phyloP scores from a whole-genome alignment of 768 basidiomycete genomes.

The Hortiboletus campestris region DNA sequence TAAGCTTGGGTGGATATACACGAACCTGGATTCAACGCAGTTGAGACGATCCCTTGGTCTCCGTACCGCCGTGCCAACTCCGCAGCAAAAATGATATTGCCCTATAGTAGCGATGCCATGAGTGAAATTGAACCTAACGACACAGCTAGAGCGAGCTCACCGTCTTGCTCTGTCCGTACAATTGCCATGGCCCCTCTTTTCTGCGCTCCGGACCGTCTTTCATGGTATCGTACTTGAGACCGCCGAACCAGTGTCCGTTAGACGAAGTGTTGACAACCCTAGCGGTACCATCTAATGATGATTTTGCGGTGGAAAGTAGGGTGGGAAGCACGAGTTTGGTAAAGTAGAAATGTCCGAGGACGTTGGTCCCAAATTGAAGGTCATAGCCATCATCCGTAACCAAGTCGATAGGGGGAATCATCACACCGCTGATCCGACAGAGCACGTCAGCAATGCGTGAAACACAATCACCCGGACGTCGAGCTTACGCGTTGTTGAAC shows the following conservation, averaged over 20 bases:
- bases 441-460: neutral
- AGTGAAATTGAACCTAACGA: neutral
- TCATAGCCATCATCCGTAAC: slow-evolving; percentile 42
- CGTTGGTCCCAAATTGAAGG: slow-evolving; percentile 40
- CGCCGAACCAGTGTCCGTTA: slow-evolving; percentile 19
- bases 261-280: slow-evolving; percentile 39
- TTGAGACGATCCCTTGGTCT: slow-evolving; percentile 44
- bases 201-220: slow-evolving; percentile 25
- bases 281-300: slow-evolving; percentile 30
- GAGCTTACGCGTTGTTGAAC: slow-evolving; percentile 33
- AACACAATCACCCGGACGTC: neutral
- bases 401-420: slow-evolving; percentile 27
- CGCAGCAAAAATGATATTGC: slow-evolving; percentile 41
- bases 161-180: slow-evolving; percentile 35
- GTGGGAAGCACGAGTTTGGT: slow-evolving; percentile 37
- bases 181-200: neutral
- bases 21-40: slow-evolving; percentile 42
- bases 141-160: slow-evolving; percentile 6
- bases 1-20: neutral
- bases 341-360: slow-evolving; percentile 37
- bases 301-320: slow-evolving; percentile 29
- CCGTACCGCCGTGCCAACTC: slow-evolving; percentile 44
- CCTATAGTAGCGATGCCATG: slow-evolving; percentile 32
- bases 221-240: slow-evolving; percentile 28
- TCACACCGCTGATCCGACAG: slow-evolving; percentile 30